Evolutionary conservation across 148 eudicot species (phyloP).

Genomic region (Silene uniflora): DNA sequence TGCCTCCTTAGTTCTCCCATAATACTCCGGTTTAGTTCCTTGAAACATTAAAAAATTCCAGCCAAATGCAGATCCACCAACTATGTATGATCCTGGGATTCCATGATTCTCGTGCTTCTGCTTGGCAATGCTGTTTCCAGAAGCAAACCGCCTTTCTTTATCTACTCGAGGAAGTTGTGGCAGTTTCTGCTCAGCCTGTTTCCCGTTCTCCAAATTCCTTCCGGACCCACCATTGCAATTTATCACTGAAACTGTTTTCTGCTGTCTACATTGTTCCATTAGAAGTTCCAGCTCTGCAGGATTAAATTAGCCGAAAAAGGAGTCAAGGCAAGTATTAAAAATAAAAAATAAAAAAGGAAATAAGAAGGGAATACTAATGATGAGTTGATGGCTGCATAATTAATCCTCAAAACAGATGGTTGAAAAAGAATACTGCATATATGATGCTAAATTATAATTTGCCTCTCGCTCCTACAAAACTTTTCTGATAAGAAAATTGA

Average conservation of each 20-base stretch:
- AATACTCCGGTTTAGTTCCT: conserved; percentile 51
- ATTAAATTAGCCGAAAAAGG: background rate
- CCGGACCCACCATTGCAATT: conserved; percentile 26
- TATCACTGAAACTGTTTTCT: conserved; percentile 31
- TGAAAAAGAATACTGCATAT: too few species aligned
- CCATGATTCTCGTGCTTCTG: conserved; percentile 25
- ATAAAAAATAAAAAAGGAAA: background rate
- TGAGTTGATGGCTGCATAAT: too few species aligned
- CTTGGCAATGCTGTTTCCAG: conserved; percentile 26
- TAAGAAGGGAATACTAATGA: too few species aligned
- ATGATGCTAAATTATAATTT: too few species aligned
- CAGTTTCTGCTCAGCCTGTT: conserved; percentile 20
- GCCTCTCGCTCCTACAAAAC: too few species aligned
- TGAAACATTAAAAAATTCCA: conserved; percentile 84
- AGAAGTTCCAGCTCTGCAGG: conserved; percentile 55
- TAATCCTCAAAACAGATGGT: too few species aligned
- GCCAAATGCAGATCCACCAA: conserved; percentile 92
- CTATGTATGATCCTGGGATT: conserved; percentile 54
- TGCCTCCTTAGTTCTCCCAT: conserved; percentile 83
- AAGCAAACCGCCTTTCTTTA: conserved; percentile 33
- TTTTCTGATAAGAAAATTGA: too few species aligned
- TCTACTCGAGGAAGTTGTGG: background rate
- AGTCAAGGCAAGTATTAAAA: background rate
- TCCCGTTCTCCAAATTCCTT: conserved; percentile 16
- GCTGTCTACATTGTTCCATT: conserved; percentile 52